A percentile compares a stretch with the other conserved stretches of the same genome.
These are phyloP conservation scores for Pogostemon cablin DNA, from an alignment of 257 asterid genomes.

Conservation along the genomic window DNA sequence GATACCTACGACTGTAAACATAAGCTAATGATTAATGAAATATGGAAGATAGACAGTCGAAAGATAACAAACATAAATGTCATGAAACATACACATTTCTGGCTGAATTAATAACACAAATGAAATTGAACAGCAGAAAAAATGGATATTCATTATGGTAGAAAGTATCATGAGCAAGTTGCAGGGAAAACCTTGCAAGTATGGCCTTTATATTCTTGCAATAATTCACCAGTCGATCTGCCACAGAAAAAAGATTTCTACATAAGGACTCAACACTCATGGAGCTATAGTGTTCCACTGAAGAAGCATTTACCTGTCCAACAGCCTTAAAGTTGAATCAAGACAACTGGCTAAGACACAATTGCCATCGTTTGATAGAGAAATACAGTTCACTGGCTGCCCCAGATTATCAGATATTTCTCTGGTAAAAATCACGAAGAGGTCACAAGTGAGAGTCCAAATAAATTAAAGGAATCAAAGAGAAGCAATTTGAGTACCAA, in stretches of 20 bases:
- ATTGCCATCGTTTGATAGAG: constrained; percentile 91
- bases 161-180: constrained; percentile 20
- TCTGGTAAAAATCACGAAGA: constrained; percentile 47
- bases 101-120: neutral
- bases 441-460: constrained; percentile 27
- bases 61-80: neutral
- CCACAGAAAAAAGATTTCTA: constrained; percentile 25
- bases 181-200: constrained; percentile 76
- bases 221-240: constrained; percentile 81
- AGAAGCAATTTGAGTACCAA: constrained; percentile 14
- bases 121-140: constrained; percentile 4
- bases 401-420: constrained; percentile 86
- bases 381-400: constrained; percentile 89
- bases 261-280: neutral
- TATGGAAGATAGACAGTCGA: neutral
- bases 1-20: neutral
- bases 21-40: constrained; percentile 5
- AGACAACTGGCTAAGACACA: constrained; percentile 90
- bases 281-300: constrained; percentile 14
- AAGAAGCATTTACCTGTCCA: constrained; percentile 65
- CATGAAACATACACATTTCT: neutral
- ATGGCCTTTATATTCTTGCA: constrained; percentile 96
- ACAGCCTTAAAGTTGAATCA: constrained; percentile 84
- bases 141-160: neutral
- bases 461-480: constrained; percentile 20